Evolutionary conservation across 164 flowering plant species (phyloP), one percentile per base, ranked within the genome.

Genomic region (Magnolia officinalis): DNA sequence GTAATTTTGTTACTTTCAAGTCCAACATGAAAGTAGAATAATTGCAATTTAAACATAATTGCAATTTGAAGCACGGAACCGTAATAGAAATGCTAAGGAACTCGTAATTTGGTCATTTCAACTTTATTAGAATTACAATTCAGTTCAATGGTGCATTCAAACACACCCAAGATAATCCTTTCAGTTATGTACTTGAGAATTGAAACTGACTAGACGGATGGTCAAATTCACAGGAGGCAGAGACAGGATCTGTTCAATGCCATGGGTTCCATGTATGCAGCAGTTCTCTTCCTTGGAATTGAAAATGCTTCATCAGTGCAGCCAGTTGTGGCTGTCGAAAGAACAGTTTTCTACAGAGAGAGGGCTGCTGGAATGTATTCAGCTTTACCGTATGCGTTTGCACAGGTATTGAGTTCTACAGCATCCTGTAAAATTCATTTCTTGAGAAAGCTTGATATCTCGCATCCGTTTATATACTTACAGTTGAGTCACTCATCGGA

Each of bases 351-450:
- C 72, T 88, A 88, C 74, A 79, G 91, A 79, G 88, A 88, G 72
- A 83, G 80, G 74, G 91, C 88, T 65, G 89, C 89, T 20, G 89
- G 87, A 76, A 84, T 87, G 87, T 88, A 84, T 76, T 88, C 91
- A 19, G 86, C 85, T 37, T 76, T 89, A 49, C 85, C 91, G 10
- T 87, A 86, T 84, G 91, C 91, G 49, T 83, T 86, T 21, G 87
- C 81, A 50, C 90, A 89, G 82, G 89, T 85, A 84, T 69, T 1
- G 8, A 74, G 16, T 72, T 16, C 37, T 6, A 51, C 63, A 50
- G 26, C 49, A 9, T 20, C 73, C 16, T 69, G 7, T 16, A 11
- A 55, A 55, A 10, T 37, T 55, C 61, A 55, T 55, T 55, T 37
- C 45, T 37, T 11, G 61, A 11, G 61, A 55, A 16, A 55, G 61